Evolutionary conservation across 2,329 filamentous ascomycete genomes (phyloP), one percentile per base, ranked within the genome.

Genomic region (Neopestalotiopsis clavispora): DNA sequence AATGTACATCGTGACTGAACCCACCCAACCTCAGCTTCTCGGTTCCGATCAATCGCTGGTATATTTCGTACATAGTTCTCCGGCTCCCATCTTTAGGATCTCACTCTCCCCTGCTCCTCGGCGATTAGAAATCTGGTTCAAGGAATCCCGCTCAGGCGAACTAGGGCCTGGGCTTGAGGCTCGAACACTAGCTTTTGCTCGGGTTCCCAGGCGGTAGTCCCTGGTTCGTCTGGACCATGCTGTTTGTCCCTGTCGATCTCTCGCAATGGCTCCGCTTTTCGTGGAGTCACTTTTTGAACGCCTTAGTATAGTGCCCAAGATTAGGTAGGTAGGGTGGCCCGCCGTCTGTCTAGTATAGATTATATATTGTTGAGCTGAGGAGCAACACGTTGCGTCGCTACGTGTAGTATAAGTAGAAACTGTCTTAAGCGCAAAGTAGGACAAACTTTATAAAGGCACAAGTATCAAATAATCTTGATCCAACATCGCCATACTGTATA

Each of bases 201-300:
- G 57, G 57, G 30, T 59, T 23, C 42, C 61, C 61, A 23, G 23
- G 28, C 28, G 61, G 49, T 45, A 14, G 34, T 17, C 61, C 28
- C n/a, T 17, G 61, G 38, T 23, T 64, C 42, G 20, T 23, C 59
- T 38, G 34, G 34, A 10, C 34, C 10, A 38, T 7, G 34, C 34
- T 20, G 38, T 49, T 20, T 45, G 61, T 20, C 61, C 42, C 61
- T 64, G 42, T 64, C 61, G 61, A 49, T 64, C 61, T 40, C 34
- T 38, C 34, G 20, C 28, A 38, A 64, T 64, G 38, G 40, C 61
- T 52, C 61, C 61, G 42, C 61, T 64, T 64, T 40, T 34, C 59
- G 59, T 62, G 59, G 59, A 40, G 32, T 32, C n/a, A 3, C 5
- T 17, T 62, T 17, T 14, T 62, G 59, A 34, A 62, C 28, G 59